These are phyloP conservation scores for Lactifluus subvellereus DNA, from an alignment of 768 basidiomycete genomes.

Conservation along the genomic window DNA sequence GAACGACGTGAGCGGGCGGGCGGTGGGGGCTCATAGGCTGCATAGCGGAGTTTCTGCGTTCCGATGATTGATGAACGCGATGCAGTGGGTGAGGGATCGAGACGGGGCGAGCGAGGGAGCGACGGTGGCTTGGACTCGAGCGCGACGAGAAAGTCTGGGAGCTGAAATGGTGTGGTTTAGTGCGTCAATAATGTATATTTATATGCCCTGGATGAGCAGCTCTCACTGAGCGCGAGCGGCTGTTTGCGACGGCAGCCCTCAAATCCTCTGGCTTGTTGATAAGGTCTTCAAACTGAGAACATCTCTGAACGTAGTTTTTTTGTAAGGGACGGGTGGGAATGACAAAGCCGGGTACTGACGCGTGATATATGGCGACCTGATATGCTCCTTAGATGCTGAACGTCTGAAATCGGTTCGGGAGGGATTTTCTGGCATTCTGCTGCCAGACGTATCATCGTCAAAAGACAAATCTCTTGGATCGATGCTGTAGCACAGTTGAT, in stretches of 20 bases:
- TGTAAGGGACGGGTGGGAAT: conserved; percentile 6
- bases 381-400: conserved; percentile 40
- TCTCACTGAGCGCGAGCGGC: conserved; percentile 53
- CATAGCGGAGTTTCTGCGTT: conserved; percentile 54
- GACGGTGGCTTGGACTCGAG: conserved; percentile 35
- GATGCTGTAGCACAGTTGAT: conserved; percentile 40
- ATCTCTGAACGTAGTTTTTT: conserved; percentile 44
- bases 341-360: conserved; percentile 33
- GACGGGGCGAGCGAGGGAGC: conserved; percentile 22
- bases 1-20: conserved; percentile 34
- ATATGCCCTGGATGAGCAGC: not conserved
- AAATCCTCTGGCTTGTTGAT: conserved; percentile 42
- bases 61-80: conserved; percentile 30
- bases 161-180: conserved; percentile 35
- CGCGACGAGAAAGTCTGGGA: conserved; percentile 62
- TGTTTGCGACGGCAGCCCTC: conserved; percentile 40
- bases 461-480: conserved; percentile 66
- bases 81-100: conserved; percentile 25
- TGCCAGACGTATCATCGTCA: conserved; percentile 64
- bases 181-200: not conserved
- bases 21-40: conserved; percentile 61
- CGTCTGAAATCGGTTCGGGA: conserved; percentile 36
- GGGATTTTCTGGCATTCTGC: conserved; percentile 54
- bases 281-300: conserved; percentile 57
- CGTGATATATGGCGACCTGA: conserved; percentile 52